Percentiles rank a stretch among this genome's conserved stretches.
phyloP scores from a whole-genome alignment of 2,329 filamentous ascomycete genomes.

The Penicillium sp. region DNA sequence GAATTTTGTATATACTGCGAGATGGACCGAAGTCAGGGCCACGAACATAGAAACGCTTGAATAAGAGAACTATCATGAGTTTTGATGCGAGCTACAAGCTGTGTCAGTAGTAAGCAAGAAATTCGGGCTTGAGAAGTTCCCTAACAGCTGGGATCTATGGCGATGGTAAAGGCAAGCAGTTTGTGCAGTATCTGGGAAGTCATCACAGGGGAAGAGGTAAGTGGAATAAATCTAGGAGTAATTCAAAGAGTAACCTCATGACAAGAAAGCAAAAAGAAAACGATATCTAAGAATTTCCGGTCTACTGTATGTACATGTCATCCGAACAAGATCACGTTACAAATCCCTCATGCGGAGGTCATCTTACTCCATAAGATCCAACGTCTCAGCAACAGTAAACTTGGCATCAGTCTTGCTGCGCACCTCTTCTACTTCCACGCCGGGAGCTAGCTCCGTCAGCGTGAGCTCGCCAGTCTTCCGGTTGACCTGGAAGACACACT shows the following conservation, averaged over 20 bases:
- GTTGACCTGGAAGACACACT: slow-evolving; percentile 76
- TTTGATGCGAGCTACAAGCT: too few relatives aligned
- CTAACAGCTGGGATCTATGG: neutral
- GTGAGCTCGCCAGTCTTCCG: slow-evolving; percentile 49
- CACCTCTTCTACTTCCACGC: slow-evolving; percentile 68
- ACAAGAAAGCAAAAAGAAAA: neutral
- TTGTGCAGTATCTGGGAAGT: neutral
- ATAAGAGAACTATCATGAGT: too few relatives aligned
- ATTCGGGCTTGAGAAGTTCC: too few relatives aligned
- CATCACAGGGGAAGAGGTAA: too few relatives aligned
- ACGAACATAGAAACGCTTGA: neutral
- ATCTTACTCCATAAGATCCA: slow-evolving; percentile 53
- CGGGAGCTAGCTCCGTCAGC: slow-evolving; percentile 69
- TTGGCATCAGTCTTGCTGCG: slow-evolving; percentile 69
- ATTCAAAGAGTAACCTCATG: neutral
- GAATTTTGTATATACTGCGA: neutral
- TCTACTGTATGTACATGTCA: neutral
- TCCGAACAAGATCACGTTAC: neutral
- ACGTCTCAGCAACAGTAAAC: slow-evolving; percentile 62
- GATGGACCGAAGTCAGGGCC: neutral
- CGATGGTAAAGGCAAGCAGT: neutral
- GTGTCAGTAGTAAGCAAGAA: too few relatives aligned
- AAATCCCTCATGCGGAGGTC: too few relatives aligned
- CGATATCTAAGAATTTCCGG: neutral
- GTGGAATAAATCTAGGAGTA: too few relatives aligned